These are phyloP conservation scores for Suillus spraguei DNA, from an alignment of 768 basidiomycete genomes.

Conservation along the genomic window DNA sequence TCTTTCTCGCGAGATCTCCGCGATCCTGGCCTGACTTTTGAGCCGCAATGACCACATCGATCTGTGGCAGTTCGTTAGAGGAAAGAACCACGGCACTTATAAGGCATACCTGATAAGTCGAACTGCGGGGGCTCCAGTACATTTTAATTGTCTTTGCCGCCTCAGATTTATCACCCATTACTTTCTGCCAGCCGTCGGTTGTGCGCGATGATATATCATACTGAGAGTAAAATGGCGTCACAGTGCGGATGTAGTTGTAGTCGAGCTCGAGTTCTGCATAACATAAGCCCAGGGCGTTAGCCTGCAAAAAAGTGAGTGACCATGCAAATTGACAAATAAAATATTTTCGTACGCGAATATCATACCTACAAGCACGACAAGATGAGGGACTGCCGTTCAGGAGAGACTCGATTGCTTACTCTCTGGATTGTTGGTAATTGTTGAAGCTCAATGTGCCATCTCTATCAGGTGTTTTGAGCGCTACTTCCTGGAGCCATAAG, in stretches of 20 bases:
- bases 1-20: constrained; percentile 33
- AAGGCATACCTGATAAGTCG: constrained; percentile 22
- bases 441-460: constrained; percentile 45
- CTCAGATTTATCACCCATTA: constrained; percentile 33
- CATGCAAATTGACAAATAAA: background rate
- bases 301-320: constrained; percentile 23
- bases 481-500: constrained; percentile 44
- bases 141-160: constrained; percentile 35
- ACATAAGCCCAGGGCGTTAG: constrained; percentile 44
- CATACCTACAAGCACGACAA: constrained; percentile 31
- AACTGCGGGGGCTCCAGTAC: constrained; percentile 32
- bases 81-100: background rate
- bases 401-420: constrained; percentile 27
- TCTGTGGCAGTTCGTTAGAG: constrained; percentile 19
- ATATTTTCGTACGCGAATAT: constrained; percentile 37
- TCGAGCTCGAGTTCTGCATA: constrained; percentile 53
- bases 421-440: constrained; percentile 41
- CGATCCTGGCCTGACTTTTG: constrained; percentile 31
- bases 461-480: constrained; percentile 34
- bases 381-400: background rate
- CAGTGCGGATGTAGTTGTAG: constrained; percentile 44
- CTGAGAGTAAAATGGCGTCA: constrained; percentile 47
- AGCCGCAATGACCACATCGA: constrained; percentile 39
- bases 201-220: constrained; percentile 41
- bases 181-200: constrained; percentile 27